A percentile compares a stretch with the other conserved stretches of the same genome.
These are phyloP conservation scores for Acidomyces sp. DNA, from an alignment of 495 filamentous ascomycete species.

Conservation along the genomic window DNA sequence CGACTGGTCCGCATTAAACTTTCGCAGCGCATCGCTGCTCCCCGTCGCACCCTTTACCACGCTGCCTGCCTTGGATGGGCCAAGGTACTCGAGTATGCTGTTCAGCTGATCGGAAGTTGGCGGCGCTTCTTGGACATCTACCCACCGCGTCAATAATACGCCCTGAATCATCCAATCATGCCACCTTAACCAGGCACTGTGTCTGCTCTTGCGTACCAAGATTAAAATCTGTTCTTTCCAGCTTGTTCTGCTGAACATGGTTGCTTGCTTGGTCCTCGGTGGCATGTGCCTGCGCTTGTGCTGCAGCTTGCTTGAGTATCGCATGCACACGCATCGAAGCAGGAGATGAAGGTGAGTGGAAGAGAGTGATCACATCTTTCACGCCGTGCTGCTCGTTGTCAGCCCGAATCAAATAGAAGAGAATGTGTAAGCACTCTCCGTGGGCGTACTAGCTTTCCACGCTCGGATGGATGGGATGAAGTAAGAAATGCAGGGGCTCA, in stretches of 20 bases:
- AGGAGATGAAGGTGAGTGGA: conserved; percentile 61
- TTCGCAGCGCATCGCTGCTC: conserved; percentile 62
- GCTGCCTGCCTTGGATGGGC: conserved; percentile 38
- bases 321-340: conserved; percentile 54
- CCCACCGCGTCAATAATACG: neutral
- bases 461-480: neutral
- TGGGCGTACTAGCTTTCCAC: neutral
- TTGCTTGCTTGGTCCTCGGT: conserved; percentile 55
- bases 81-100: conserved; percentile 81
- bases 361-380: conserved; percentile 80
- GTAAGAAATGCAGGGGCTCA: conserved; percentile 2
- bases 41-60: conserved; percentile 59
- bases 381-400: conserved; percentile 21
- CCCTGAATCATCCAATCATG: neutral
- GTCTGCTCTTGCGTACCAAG: conserved; percentile 37
- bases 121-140: conserved; percentile 60
- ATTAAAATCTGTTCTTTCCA: conserved; percentile 57
- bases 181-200: neutral
- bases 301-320: conserved; percentile 60
- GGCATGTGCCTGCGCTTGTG: conserved; percentile 43
- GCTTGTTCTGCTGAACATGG: conserved; percentile 40
- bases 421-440: neutral
- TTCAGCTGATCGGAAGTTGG: conserved; percentile 76
- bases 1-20: conserved; percentile 42
- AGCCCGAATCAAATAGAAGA: neutral